Evolutionary conservation across 257 asterid species (phyloP), one percentile per base, ranked within the genome.

Genomic region (Nicotiana sylvestris): DNA sequence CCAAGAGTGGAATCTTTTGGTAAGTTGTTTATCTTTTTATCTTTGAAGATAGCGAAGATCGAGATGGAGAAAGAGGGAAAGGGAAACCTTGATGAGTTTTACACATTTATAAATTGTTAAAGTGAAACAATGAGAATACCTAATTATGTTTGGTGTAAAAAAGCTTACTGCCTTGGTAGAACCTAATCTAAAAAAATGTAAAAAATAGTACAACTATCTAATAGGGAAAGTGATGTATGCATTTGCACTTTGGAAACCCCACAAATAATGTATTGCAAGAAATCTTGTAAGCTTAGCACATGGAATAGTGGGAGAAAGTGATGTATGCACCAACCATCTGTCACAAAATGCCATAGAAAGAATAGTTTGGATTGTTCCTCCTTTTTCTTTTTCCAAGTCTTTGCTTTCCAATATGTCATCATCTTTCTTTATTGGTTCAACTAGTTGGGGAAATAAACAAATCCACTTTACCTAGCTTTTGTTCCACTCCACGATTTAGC

Each of bases 401-500:
- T 49, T 27, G 10, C 61, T 51, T 51, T 29, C 49, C 51, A 78
- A 30, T 33, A 58, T 55, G 67, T 61, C 69, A 57, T 77, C 68
- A 77, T 51, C 81, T 77, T 58, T 51, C 81, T 77, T 58, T 77
- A 77, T 78, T 78, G 81, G 81, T 77, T 77, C 81, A 77, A 53
- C 51, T 78, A 33, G n/a, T 43, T 30, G 43, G 10, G 55, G 32
- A 21, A 10, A 49, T 32, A 78, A 35, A 37, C 35, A 58, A 32
- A 18, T 78, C 72, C 56, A 57, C 70, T 57, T 30, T 62, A 35
- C n/a, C 82, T 35, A 78, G 82, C 82, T 78, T 78, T 78, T 78
- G 6, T 78, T 78, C 70, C 72, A 56, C 82, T 35, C 58, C 82
- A 58, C 27, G 12, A 10, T 78, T 60, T 58, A 39, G 37, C 82